phyloP scores from a whole-genome alignment of 805 yeast species.

The Kuraishia molischiana region DNA sequence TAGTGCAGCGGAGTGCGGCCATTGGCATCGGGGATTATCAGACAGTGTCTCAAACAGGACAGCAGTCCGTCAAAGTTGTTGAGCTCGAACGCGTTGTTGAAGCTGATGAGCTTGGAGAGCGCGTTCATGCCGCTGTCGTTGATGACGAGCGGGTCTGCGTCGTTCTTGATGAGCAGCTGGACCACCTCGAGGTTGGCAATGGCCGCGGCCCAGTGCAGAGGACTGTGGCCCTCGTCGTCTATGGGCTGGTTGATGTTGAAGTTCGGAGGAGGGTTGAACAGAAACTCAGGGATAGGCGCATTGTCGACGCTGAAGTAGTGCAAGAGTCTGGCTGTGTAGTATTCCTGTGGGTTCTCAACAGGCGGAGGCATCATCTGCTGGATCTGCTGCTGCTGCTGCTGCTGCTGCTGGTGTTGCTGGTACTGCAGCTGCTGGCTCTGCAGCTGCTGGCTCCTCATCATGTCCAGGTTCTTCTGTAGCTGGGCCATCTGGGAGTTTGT shows the following conservation, averaged over 20 bases:
- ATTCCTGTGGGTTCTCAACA: constrained; percentile 4
- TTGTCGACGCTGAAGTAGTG: constrained; percentile 43
- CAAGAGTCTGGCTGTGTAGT: constrained; percentile 30
- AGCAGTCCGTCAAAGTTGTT: constrained; percentile 49
- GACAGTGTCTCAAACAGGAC: constrained; percentile 51
- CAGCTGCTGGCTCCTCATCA: not conserved
- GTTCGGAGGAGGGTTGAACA: constrained; percentile 49
- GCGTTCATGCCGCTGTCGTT: constrained; percentile 59
- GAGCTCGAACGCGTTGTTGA: constrained; percentile 63
- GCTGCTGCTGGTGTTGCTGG: not conserved
- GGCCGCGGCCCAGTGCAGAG: constrained; percentile 81
- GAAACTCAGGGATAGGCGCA: constrained; percentile 23
- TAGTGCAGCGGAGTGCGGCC: constrained; percentile 72
- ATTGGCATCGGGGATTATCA: constrained; percentile 61
- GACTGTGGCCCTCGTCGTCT: constrained; percentile 75
- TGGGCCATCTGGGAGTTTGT: constrained; percentile 16
- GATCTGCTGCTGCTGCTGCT: not conserved
- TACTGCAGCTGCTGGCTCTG: not conserved
- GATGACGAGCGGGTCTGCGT: constrained; percentile 48
- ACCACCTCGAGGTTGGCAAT: constrained; percentile 59
- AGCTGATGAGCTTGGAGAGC: constrained; percentile 56
- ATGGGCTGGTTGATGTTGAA: constrained; percentile 59
- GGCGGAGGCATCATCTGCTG: constrained; percentile 5
- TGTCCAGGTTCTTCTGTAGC: not conserved
- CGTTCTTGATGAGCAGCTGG: constrained; percentile 42